These are phyloP conservation scores for Trametes versicolor DNA, from an alignment of 1,284 basidiomycete genomes.

Conservation along the genomic window DNA sequence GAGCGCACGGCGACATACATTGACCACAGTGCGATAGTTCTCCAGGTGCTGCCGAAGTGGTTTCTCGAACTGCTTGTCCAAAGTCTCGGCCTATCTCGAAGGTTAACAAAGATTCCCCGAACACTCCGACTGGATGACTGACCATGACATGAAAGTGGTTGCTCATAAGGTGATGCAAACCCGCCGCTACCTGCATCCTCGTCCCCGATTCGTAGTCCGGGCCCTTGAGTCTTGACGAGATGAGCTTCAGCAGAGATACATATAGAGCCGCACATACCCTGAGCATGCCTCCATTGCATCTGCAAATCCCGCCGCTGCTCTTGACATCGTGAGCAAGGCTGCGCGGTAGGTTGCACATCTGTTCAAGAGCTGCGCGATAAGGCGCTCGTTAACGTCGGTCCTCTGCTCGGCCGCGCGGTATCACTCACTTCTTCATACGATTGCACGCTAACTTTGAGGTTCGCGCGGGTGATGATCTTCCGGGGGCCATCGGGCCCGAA, in stretches of 20 bases:
- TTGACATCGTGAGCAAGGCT: conserved; percentile 85
- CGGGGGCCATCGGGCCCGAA: conserved; percentile 76
- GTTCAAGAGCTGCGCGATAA: conserved; percentile 69
- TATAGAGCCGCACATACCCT: conserved; percentile 58
- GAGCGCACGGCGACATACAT: conserved; percentile 51
- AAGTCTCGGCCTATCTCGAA: conserved; percentile 72
- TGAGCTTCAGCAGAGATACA: conserved; percentile 14
- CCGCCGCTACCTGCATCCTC: conserved; percentile 84
- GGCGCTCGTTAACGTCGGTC: conserved; percentile 18
- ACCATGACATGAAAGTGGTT: conserved; percentile 94
- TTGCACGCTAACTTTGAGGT: conserved; percentile 81
- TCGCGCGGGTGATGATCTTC: conserved; percentile 84
- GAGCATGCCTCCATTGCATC: conserved; percentile 88
- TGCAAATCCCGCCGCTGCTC: conserved; percentile 88
- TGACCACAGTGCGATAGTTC: conserved; percentile 78
- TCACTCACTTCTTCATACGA: conserved; percentile 81
- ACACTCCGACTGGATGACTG: conserved; percentile 35
- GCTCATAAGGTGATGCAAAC: conserved; percentile 90
- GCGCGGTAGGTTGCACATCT: conserved; percentile 87
- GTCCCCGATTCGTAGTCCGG: conserved; percentile 82
- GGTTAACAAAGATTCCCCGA: not conserved
- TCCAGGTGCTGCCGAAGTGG: conserved; percentile 88
- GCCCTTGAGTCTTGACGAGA: conserved; percentile 71
- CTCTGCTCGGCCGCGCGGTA: conserved; percentile 1
- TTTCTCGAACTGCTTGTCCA: conserved; percentile 92